Evolutionary conservation across 2,329 filamentous ascomycete genomes (phyloP), one percentile per base, ranked within the genome.

Genomic region (Fusarium anguioides): DNA sequence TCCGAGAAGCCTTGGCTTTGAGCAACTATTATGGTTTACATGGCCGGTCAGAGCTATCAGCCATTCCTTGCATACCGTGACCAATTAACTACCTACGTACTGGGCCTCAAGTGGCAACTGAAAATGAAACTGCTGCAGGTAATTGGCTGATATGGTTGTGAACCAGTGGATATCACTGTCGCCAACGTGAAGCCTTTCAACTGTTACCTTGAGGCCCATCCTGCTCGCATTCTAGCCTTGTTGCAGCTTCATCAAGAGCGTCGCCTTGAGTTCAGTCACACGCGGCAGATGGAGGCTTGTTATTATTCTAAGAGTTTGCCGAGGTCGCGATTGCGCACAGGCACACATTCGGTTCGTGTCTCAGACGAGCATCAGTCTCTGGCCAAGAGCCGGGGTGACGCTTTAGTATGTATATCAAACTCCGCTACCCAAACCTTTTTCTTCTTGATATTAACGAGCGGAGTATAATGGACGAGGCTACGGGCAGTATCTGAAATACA

Each of bases 311-410:
- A 53, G 18, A 53, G 57, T 36, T 39, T 42, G 17, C 33, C 40
- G 44, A 46, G 52, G 52, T 46, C 37, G 52, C 53, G 48, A 49
- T 52, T 36, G 52, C 36, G 49, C 33, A 42, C 37, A 42, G 48
- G 46, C 53, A 46, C 31, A 57, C 29, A 29, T 55, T 55, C 47
- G 51, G 48, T 53, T 60, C 64, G 64, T 55, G 55, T 58, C 44
- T 60, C 41, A 54, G 47, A 49, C 40, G 35, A 44, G 40, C 29
- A 37, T 41, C 21, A 33, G 60, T 45, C 47, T 49, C 40, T 46
- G 35, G 39, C 37, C 27, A 40, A 40, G n/a, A 48, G 51, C 37
- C 26, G 33, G 40, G 48, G 31, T 24, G 23, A 29, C 24, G 15
- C 42, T 27, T 48, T 27, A 37, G 24, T 24, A 54, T 44, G 24